phyloP scores from a whole-genome alignment of 176 grass and related monocot species.

The Lolium multiflorum region DNA sequence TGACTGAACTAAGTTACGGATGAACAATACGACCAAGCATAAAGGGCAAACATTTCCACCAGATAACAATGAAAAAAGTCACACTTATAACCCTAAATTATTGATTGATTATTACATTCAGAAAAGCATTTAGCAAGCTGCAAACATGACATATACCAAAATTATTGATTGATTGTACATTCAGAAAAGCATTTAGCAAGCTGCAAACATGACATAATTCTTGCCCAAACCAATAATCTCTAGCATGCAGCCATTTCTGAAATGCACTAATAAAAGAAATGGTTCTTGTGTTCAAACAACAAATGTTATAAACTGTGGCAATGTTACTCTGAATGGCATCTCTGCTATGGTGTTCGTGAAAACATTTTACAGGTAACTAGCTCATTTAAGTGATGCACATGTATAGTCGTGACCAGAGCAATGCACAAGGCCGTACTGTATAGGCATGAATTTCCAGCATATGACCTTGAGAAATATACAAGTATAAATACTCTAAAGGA shows the following conservation, averaged over 20 bases:
- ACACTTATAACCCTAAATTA: neutral
- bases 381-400: neutral
- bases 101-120: neutral
- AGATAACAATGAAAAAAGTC: neutral
- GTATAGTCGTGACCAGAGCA: neutral
- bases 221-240: neutral
- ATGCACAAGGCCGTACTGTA: neutral
- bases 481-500: neutral
- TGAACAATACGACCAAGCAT: neutral
- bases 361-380: neutral
- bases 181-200: neutral
- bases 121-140: neutral
- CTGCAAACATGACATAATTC: constrained; percentile 9
- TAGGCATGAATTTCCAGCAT: constrained; percentile 7
- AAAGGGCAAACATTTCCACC: constrained; percentile 21
- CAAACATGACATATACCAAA: constrained; percentile 16
- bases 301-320: neutral
- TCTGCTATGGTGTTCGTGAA: neutral
- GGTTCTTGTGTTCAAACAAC: neutral
- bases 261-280: neutral
- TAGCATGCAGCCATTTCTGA: neutral
- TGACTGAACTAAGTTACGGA: neutral
- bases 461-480: neutral
- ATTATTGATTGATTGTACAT: neutral
- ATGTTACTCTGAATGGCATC: neutral